Evolutionary conservation across 257 asterid species (phyloP), one percentile per base, ranked within the genome.

Genomic region (Solanum dulcamara): DNA sequence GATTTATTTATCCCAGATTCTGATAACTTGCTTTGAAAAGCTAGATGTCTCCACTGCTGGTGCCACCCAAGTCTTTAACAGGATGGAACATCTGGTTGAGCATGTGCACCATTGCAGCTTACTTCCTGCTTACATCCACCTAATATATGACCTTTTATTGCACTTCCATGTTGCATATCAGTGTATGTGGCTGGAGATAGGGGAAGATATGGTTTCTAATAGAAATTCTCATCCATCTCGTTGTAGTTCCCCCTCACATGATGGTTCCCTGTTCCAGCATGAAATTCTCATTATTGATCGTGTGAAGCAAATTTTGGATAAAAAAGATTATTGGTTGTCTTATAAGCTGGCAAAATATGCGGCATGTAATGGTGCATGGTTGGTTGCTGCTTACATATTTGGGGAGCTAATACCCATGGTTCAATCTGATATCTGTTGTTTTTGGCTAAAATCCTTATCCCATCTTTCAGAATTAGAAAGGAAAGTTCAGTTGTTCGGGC

Each of bases 301-400:
- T 89, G 95, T 88, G 40, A 90, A 89, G 80, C 90, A 87, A 85
- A 79, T 93, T 67, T 81, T 93, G 83, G 93, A 60, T 89, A 66
- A 53, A 86, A 88, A 87, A 30, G 91, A 87, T 87, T 80, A 91
- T 87, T 97, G 98, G 98, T 80, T 83, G 53, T 89, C 89, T 64
- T 97, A 95, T 86, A 92, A 92, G 87, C 94, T 93, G 84, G 99
- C 95, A 87, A 94, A 89, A 90, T 87, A 48, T 86, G 97, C 98
- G 20, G 93, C 92, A 62, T 92, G 94, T 85, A 94, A 88, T 46
- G 99, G 99, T 86, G 94, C 95, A 55, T 97, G 98, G 98, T 88
- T 91, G 46, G 88, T 93, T 1, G 93, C 97, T 89, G 88, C 93
- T 74, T 91, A 89, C 88, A 86, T 97, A 85, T 97, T 95, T 85